Conservation (phyloP, 176 grass and related monocot genomes). For the Raddia guianensis region DNA sequence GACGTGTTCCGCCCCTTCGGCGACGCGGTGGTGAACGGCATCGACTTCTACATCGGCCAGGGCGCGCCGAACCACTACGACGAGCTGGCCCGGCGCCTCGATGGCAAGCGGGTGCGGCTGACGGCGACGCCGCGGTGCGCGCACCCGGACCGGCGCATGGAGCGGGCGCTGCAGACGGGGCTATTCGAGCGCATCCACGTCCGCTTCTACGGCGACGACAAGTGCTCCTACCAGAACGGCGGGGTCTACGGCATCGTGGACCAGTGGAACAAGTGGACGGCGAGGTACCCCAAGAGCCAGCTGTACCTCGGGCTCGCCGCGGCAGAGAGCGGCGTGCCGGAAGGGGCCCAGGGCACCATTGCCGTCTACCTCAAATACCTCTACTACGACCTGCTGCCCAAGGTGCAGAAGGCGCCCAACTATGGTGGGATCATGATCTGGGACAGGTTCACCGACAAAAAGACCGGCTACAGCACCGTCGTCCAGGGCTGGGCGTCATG, state of each 20-base stretch:
- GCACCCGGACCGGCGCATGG: slow-evolving; percentile 38
- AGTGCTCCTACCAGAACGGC: slow-evolving; percentile 36
- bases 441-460: slow-evolving; percentile 38
- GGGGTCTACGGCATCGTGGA: neutral
- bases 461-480: neutral
- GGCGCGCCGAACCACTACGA: slow-evolving; percentile 25
- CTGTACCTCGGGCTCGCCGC: slow-evolving; percentile 22
- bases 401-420: slow-evolving; percentile 28
- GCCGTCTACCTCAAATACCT: neutral
- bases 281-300: neutral
- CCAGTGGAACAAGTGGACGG: slow-evolving; percentile 40
- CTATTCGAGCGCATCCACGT: slow-evolving; percentile 72
- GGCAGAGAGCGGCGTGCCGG: neutral
- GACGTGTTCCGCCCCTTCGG: slow-evolving; percentile 36
- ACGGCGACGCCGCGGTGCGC: slow-evolving; percentile 54
- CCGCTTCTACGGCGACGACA: slow-evolving; percentile 58
- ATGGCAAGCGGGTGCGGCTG: neutral
- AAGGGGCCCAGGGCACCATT: neutral
- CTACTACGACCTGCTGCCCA: slow-evolving; percentile 14
- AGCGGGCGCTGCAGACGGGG: slow-evolving; percentile 43
- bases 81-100: neutral
- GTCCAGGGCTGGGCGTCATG: slow-evolving; percentile 25
- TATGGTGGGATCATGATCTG: slow-evolving; percentile 48
- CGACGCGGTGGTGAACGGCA: slow-evolving; percentile 11
- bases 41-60: slow-evolving; percentile 22